Evolutionary conservation across 345 rosid species (phyloP), one percentile per base, ranked within the genome.

Genomic region (Syzygium aromaticum): DNA sequence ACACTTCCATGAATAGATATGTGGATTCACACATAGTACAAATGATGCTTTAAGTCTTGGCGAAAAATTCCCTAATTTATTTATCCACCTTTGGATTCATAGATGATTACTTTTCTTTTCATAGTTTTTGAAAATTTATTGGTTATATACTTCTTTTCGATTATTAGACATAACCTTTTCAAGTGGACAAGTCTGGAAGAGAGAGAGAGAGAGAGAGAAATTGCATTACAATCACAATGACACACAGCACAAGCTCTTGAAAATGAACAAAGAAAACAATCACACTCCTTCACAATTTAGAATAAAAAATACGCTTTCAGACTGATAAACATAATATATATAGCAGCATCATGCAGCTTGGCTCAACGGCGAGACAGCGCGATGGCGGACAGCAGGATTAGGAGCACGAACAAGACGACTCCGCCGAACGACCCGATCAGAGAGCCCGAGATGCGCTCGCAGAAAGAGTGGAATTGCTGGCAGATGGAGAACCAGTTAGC

Each of bases 401-500:
- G 89, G 83, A 94, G 84, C n/a, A 90, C 87, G 87, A 96, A 84
- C 67, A 91, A 8, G 28, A 87, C 90, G 17, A 91, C 89, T 33
- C 88, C 97, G 2, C 87, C 89, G 86, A 93, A 94, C 61, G 98
- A 96, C 82, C 99, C 98, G 43, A 95, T 92, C 88, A 97, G 88
- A 57, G 95, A 94, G 14, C 96, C 96, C 2, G 98, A 96, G 85
- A 89, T 91, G 82, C 96, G 97, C 90, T 94, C 90, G 84, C 98
- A 97, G 91, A 97, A 95, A 27, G 98, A 93, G 86, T 94, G 93
- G 90, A 92, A 95, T 59, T 97, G 98, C 89, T 92, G 94, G 91
- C 96, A 94, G 86, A 97, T 88, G 51, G 96, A 89, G 86, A 92
- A 89, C 98, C 99, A 96, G 91, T 95, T 96, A 82, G 94, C 88